Evolutionary conservation across 2,329 filamentous ascomycete species (phyloP).

Genomic region (Cryoendolithus antarcticus): DNA sequence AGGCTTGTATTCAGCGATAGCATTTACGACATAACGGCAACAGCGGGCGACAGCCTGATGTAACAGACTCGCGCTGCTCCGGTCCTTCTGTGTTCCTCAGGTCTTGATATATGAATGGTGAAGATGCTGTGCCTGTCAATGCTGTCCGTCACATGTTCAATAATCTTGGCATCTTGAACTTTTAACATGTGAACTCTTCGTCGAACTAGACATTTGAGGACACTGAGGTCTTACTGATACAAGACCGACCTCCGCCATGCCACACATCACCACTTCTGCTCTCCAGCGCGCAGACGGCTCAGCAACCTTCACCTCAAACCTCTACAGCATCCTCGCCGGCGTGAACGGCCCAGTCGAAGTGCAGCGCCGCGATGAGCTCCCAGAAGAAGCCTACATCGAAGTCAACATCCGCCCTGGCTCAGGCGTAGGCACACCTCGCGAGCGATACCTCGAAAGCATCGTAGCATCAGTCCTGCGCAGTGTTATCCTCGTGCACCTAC

Average conservation of each 20-base stretch:
- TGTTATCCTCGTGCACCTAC: conserved; percentile 61
- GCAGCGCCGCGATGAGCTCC: conserved; percentile 73
- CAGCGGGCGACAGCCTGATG: too few relatives aligned
- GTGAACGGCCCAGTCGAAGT: conserved; percentile 93
- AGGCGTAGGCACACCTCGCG: conserved; percentile 54
- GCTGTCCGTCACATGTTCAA: too few relatives aligned
- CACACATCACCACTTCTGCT: conserved; percentile 24
- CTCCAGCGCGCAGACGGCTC: conserved; percentile 68
- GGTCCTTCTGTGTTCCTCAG: too few relatives aligned
- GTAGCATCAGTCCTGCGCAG: conserved; percentile 60
- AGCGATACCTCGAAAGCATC: conserved; percentile 67
- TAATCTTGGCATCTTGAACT: too few relatives aligned
- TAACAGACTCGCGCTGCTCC: too few relatives aligned
- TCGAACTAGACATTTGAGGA: too few relatives aligned
- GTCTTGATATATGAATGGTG: too few relatives aligned
- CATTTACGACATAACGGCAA: too few relatives aligned
- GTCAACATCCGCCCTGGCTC: conserved; percentile 78
- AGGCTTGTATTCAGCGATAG: neutral
- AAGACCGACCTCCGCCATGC: conserved; percentile 3
- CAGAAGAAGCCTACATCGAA: conserved; percentile 82
- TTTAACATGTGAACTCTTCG: too few relatives aligned
- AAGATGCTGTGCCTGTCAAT: too few relatives aligned
- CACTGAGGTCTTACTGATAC: too few relatives aligned
- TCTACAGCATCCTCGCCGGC: conserved; percentile 70
- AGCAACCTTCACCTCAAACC: conserved; percentile 59